phyloP scores from a whole-genome alignment of 306 rosid genomes.

The cucumber (Cucumis sativus) region Cucumber_9930_V3 NC_026660.2:5158001-5158500 shows the following conservation, averaged over 20 bases:
- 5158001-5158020: conserved; percentile 13
- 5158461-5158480: conserved; percentile 62
- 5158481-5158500: conserved; percentile 78
- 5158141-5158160: background rate
- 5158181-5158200: conserved; percentile 10
- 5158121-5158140: background rate
- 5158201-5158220: conserved; percentile 13
- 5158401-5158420: conserved; percentile 66
- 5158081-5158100: background rate
- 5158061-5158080: background rate
- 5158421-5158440: conserved; percentile 70
- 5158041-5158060: conserved; percentile 15
- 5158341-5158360: conserved; percentile 53
- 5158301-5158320: conserved; percentile 78
- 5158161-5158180: conserved; percentile 25
- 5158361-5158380: conserved; percentile 43
- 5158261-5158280: conserved; percentile 50
- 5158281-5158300: conserved; percentile 39
- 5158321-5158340: conserved; percentile 71
- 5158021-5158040: conserved; percentile 23
- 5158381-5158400: conserved; percentile 63
- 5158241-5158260: conserved; percentile 52
- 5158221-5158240: conserved; percentile 73
- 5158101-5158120: background rate
- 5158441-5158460: conserved; percentile 68